Evolutionary conservation across 108 stramenopile genomes (phyloP).

Genomic region (Nitzschia palea): DNA sequence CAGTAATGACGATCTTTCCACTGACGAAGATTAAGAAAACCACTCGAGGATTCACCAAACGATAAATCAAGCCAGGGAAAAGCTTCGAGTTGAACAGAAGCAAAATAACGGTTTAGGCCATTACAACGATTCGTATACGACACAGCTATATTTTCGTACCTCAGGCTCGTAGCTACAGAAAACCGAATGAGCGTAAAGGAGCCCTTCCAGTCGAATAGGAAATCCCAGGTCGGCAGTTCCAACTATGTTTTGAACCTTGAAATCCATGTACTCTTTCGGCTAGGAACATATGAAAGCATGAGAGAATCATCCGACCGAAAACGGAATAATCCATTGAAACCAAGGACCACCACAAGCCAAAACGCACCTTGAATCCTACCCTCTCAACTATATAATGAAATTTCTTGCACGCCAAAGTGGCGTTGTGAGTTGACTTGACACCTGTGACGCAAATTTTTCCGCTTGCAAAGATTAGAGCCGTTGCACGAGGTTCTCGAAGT

Average conservation of each 20-base stretch:
- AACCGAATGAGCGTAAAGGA: constrained; percentile 91
- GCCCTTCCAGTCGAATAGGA: constrained; percentile 96
- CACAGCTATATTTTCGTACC: no score
- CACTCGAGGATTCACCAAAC: constrained; percentile 86
- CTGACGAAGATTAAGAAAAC: constrained; percentile 96
- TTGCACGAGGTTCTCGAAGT: constrained; percentile 91
- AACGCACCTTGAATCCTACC: constrained; percentile 80
- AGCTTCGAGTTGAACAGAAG: constrained; percentile 45
- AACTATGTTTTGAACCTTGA: constrained; percentile 97
- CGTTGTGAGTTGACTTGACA: constrained; percentile 86
- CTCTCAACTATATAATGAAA: constrained; percentile 87
- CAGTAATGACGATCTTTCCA: constrained; percentile 93
- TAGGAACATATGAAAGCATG: no score
- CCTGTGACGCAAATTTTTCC: constrained; percentile 97
- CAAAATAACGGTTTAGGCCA: not conserved
- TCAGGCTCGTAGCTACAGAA: constrained; percentile 94
- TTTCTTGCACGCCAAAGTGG: constrained; percentile 73
- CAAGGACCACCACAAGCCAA: no score
- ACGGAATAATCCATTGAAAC: no score
- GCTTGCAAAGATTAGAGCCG: constrained; percentile 94
- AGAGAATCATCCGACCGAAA: no score
- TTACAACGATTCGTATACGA: no score
- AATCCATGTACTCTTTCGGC: constrained; percentile 66
- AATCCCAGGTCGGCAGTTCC: constrained; percentile 95
- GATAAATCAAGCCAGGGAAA: constrained; percentile 98